A percentile compares a stretch with the other conserved stretches of the same genome.
Evolutionary conservation across 768 basidiomycete genomes (phyloP).

Genomic region (Hydnum rufescens): DNA sequence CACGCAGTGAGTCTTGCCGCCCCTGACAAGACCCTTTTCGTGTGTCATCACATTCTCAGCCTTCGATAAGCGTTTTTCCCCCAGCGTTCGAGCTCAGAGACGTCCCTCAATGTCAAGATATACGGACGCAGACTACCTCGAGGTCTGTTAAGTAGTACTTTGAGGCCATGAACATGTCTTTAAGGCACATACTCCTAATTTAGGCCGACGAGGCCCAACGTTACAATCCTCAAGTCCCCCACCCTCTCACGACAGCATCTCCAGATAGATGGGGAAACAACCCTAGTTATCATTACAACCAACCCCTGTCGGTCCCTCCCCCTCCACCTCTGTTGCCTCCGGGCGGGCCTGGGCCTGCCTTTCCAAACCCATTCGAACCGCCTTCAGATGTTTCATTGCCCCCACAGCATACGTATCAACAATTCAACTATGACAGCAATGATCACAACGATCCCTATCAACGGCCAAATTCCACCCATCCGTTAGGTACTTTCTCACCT

Average conservation of each 20-base stretch:
- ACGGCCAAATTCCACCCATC: background rate
- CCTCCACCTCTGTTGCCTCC: background rate
- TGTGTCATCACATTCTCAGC: too few relatives aligned
- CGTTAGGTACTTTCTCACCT: background rate
- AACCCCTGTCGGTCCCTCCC: background rate
- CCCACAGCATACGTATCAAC: background rate
- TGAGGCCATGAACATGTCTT: too few relatives aligned
- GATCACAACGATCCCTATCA: background rate
- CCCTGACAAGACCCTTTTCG: too few relatives aligned
- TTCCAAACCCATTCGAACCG: slow-evolving; percentile 1
- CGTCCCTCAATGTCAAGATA: too few relatives aligned
- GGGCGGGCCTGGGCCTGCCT: background rate
- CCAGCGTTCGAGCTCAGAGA: too few relatives aligned
- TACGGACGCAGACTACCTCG: too few relatives aligned
- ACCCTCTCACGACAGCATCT: background rate
- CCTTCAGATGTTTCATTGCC: background rate
- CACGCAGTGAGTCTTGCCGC: too few relatives aligned
- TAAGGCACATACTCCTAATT: too few relatives aligned
- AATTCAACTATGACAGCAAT: background rate
- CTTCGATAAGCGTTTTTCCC: too few relatives aligned
- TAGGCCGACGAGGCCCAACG: background rate
- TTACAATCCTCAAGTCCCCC: background rate
- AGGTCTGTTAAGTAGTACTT: too few relatives aligned
- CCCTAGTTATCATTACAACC: background rate
- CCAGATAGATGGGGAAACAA: background rate